Evolutionary conservation across 768 basidiomycete genomes (phyloP), one percentile per base, ranked within the genome.

Genomic region (Tremella yokohamensis): DNA sequence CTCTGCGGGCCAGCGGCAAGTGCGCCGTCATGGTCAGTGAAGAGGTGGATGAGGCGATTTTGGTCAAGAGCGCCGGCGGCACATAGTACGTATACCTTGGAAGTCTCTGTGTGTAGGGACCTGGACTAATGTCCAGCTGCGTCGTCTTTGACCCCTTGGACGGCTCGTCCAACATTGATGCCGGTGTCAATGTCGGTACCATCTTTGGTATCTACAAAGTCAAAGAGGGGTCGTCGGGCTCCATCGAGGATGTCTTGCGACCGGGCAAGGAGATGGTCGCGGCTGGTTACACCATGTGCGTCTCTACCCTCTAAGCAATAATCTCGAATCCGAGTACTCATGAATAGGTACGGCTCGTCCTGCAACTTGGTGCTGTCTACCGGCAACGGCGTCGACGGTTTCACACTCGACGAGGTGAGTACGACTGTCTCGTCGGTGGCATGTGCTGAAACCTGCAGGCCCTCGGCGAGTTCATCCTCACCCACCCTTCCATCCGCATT

Each of bases 141-240:
- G 94, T 98, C 66, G 96, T 98, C 1, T 99, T 99, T 68, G 96
- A 99, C 78, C 96, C 96, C 38, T 84, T 96, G 50, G 92, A 98
- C 70, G 92, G 93, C 54, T 88, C 86, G 74, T 90, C 88, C 81
- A 96, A 96, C 80, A 97, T 97, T 79, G 92, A 94, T 75, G 93
- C 94, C 64, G 94, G 93, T 84, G 93, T 94, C 52, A 96, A 96
- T 78, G 93, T 96, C 74, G 77, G 76, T 55, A 76, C 74, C 58
- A 96, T 97, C 81, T 98, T 99, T 77, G 94, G 96, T 48, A 86
- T 99, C 64, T 99, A 98, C 80, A 84, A 84, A 68, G 79, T 94
- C 61, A 92, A 93, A 65, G 63, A 90, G 26, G 91, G 82, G 42
- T 93, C 91, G 18, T 78, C 79, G 51, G 93, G 93, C n/a, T 81